Percentiles rank a stretch among this genome's conserved stretches.
Conservation (phyloP, 331 rosid genomes). For the Quercus lobata region DNA sequence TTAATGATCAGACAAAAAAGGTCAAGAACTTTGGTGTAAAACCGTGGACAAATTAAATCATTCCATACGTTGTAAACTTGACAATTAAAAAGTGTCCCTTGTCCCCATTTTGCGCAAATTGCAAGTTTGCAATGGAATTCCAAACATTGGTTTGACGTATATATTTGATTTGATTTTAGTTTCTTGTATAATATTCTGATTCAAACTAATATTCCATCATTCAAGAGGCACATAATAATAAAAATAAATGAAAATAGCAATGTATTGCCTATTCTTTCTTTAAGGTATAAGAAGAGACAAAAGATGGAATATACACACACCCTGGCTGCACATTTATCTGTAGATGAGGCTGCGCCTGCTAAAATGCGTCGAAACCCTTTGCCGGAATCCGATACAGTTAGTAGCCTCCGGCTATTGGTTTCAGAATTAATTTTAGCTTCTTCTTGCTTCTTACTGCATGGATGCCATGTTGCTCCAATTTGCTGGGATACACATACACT, state of each 20-base stretch:
- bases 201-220: background rate
- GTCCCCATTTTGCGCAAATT: background rate
- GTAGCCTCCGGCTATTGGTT: constrained; percentile 35
- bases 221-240: background rate
- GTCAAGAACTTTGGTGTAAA: background rate
- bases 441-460: constrained; percentile 33
- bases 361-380: constrained; percentile 46
- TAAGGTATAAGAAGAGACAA: background rate
- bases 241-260: background rate
- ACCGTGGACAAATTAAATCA: background rate
- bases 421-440: background rate
- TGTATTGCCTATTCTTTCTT: background rate
- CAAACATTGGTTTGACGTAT: background rate
- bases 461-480: constrained; percentile 67
- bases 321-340: constrained; percentile 51
- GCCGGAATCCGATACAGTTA: constrained; percentile 20
- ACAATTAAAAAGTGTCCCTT: background rate
- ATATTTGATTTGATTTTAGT: background rate
- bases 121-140: background rate
- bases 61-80: background rate
- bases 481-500: constrained; percentile 55
- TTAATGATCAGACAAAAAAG: no score
- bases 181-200: background rate
- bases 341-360: constrained; percentile 38
- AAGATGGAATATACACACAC: constrained; percentile 16